A percentile compares a stretch with the other conserved stretches of the same genome.
phyloP scores from a whole-genome alignment of 108 stramenopile genomes.

The Heterococcus sp. region DNA sequence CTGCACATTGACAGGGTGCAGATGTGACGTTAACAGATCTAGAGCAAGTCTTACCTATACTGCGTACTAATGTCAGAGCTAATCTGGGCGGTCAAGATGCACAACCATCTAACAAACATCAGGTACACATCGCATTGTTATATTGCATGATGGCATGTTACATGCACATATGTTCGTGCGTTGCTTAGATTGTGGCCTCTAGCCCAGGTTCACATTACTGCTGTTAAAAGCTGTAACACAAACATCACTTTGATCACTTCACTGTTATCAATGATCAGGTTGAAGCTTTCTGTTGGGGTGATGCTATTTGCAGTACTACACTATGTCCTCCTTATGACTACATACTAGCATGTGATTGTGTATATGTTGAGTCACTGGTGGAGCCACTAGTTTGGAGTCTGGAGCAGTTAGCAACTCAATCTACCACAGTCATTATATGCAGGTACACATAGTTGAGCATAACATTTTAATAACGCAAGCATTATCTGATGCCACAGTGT shows the following conservation, averaged over 20 bases:
- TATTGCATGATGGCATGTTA: too few relatives aligned
- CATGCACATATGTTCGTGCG: too few relatives aligned
- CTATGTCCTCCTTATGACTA: constrained; percentile 39
- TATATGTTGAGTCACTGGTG: constrained; percentile 36
- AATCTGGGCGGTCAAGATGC: background rate
- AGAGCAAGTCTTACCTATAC: background rate
- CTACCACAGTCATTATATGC: constrained; percentile 18
- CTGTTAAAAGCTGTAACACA: too few relatives aligned
- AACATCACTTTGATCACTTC: too few relatives aligned
- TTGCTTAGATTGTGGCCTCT: too few relatives aligned
- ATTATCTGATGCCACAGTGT: background rate
- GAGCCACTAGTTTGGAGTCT: constrained; percentile 23
- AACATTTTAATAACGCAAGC: background rate
- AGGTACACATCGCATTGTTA: background rate
- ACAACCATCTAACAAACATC: background rate
- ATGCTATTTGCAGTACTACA: constrained; percentile 13
- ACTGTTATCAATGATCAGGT: too few relatives aligned
- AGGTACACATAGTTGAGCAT: background rate
- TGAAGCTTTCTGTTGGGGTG: constrained; percentile 34
- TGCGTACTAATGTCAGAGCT: background rate
- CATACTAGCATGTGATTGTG: constrained; percentile 41
- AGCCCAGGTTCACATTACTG: too few relatives aligned
- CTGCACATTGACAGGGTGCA: constrained; percentile 33
- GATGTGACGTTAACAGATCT: constrained; percentile 40
- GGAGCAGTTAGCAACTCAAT: constrained; percentile 2